These are phyloP conservation scores for Hsuehochloa calcarea DNA, from an alignment of 176 grass and related monocot genomes.

Conservation along the genomic window DNA sequence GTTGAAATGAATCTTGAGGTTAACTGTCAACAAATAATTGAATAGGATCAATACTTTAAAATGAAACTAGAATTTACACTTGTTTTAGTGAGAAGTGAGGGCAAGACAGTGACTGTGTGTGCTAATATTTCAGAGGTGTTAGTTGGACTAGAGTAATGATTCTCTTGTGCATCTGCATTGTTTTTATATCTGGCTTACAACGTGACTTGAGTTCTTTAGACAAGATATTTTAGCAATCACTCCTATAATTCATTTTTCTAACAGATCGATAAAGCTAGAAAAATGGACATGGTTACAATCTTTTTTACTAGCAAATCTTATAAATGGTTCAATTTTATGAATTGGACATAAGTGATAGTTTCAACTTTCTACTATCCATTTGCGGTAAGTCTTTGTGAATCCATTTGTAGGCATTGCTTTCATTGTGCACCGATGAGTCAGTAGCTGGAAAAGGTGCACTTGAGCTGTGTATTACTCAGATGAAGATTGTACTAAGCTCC, in stretches of 20 bases:
- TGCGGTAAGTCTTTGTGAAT: conserved; percentile 32
- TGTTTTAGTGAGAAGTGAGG: background rate
- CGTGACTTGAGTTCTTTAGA: background rate
- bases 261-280: conserved; percentile 9
- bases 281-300: background rate
- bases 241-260: conserved; percentile 11
- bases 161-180: background rate
- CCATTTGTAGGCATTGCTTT: conserved; percentile 83
- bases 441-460: conserved; percentile 88
- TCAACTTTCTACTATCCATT: conserved; percentile 14
- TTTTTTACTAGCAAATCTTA: conserved; percentile 11
- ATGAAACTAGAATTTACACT: background rate
- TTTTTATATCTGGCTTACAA: background rate
- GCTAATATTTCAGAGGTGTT: conserved; percentile 3
- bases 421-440: conserved; percentile 76
- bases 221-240: background rate
- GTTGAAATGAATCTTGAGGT: conserved; percentile 5
- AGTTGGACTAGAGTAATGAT: background rate
- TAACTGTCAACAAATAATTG: conserved; percentile 6
- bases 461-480: conserved; percentile 74
- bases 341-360: background rate
- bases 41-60: background rate
- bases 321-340: conserved; percentile 11
- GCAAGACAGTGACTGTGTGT: background rate
- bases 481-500: conserved; percentile 83